Evolutionary conservation across 2,329 filamentous ascomycete genomes (phyloP).

Genomic region (Tolypocladium amazonense): DNA sequence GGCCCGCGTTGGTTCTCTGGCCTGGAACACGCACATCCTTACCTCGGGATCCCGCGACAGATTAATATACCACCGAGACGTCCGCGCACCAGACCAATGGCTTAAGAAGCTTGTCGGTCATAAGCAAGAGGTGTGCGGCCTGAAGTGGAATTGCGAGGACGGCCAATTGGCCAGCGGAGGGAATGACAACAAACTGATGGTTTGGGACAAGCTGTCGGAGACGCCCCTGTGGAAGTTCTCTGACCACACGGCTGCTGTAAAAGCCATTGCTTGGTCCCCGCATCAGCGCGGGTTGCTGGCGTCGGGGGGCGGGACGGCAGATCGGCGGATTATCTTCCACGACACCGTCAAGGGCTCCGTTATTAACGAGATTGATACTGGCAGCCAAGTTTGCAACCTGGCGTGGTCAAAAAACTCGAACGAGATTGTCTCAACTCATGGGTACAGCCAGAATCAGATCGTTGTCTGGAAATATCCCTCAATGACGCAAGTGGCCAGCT

Average conservation of each 20-base stretch:
- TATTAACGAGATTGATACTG: conserved; percentile 86
- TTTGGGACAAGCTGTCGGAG: conserved; percentile 94
- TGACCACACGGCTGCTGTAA: conserved; percentile 91
- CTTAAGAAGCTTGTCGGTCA: conserved; percentile 80
- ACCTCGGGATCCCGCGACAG: conserved; percentile 92
- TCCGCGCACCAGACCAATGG: conserved; percentile 85
- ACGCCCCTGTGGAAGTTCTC: conserved; percentile 89
- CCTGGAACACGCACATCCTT: conserved; percentile 97
- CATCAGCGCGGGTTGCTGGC: conserved; percentile 92
- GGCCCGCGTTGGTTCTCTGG: conserved; percentile 81
- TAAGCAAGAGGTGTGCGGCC: conserved; percentile 94
- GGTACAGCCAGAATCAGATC: conserved; percentile 96
- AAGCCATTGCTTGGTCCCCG: conserved; percentile 95
- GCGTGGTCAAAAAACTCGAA: conserved; percentile 97
- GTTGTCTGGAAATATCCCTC: conserved; percentile 99
- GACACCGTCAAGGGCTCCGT: conserved; percentile 77
- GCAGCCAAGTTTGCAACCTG: conserved; percentile 96
- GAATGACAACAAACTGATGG: conserved; percentile 98
- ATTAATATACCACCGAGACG: conserved; percentile 89
- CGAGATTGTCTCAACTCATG: conserved; percentile 93
- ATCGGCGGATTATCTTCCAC: conserved; percentile 96
- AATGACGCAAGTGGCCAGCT: conserved; percentile 91
- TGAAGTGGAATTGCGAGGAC: conserved; percentile 96
- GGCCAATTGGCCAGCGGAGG: conserved; percentile 90
- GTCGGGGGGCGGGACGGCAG: conserved; percentile 89